These are phyloP conservation scores for Paraphysoderma sedebokerense DNA, from an alignment of 371 early-diverging fungal genomes.

Conservation along the genomic window DNA sequence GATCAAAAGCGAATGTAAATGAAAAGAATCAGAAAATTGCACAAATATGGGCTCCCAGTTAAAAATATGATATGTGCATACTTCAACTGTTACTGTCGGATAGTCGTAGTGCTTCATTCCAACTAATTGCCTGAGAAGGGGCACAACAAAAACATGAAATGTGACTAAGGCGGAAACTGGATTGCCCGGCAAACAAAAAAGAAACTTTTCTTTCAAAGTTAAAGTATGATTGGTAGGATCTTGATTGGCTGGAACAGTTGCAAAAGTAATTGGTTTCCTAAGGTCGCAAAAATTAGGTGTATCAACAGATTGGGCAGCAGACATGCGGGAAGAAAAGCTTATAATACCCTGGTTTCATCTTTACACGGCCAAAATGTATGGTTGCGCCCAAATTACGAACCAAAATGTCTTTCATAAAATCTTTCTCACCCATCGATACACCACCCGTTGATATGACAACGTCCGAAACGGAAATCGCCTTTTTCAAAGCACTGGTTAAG, in stretches of 20 bases:
- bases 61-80: conserved; percentile 9
- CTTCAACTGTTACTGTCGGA: conserved; percentile 38
- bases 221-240: no score
- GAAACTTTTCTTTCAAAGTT: conserved; percentile 27
- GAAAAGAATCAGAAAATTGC: neutral
- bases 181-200: conserved; percentile 86
- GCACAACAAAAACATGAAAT: conserved; percentile 73
- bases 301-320: no score
- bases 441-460: conserved; percentile 82
- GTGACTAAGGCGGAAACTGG: conserved; percentile 81
- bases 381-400: conserved; percentile 52
- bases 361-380: conserved; percentile 75
- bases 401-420: conserved; percentile 68
- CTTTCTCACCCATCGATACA: conserved; percentile 89
- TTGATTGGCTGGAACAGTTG: conserved; percentile 30
- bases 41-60: neutral
- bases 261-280: conserved; percentile 86
- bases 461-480: no score
- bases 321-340: no score
- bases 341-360: conserved; percentile 71
- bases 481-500: no score
- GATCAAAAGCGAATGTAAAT: neutral
- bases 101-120: conserved; percentile 28
- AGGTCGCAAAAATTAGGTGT: neutral
- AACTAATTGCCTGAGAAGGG: conserved; percentile 56